A percentile compares a stretch with the other conserved stretches of the same genome.
Conservation (phyloP, 2,329 filamentous ascomycete genomes). For the Capronia americana region DNA sequence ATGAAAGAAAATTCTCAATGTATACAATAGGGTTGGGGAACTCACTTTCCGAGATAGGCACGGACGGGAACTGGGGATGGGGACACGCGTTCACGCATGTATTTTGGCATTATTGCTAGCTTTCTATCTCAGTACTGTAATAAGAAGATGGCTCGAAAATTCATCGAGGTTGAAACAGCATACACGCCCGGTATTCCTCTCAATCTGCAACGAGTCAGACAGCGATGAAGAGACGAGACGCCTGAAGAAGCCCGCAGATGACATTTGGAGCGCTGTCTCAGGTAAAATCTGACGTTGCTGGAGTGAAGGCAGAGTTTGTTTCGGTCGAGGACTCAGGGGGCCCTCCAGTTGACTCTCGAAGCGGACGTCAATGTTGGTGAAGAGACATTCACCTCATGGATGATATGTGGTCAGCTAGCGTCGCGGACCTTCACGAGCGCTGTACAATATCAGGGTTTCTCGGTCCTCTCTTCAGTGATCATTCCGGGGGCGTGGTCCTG, state of each 20-base stretch:
- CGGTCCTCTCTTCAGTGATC: too few relatives aligned
- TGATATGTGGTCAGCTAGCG: too few relatives aligned
- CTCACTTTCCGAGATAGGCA: not conserved
- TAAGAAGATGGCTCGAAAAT: not conserved
- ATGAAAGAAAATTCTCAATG: not conserved
- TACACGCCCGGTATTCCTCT: not conserved
- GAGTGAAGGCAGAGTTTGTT: not conserved
- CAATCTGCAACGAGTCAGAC: not conserved
- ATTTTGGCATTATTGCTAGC: not conserved
- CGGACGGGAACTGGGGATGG: not conserved
- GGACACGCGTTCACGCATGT: not conserved
- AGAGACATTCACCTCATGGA: not conserved
- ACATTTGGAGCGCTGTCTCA: not conserved
- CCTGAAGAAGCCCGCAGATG: not conserved
- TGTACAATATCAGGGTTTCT: too few relatives aligned
- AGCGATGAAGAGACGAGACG: not conserved
- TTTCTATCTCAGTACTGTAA: not conserved
- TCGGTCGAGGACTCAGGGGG: not conserved
- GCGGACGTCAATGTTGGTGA: not conserved
- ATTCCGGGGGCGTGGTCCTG: too few relatives aligned
- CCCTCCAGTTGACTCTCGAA: not conserved
- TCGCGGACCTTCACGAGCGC: too few relatives aligned
- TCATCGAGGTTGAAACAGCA: not conserved
- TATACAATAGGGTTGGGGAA: not conserved
- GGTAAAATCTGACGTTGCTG: not conserved